These are phyloP conservation scores for Ophiostoma perfectum DNA, from an alignment of 2,329 filamentous ascomycete genomes.

Conservation along the genomic window DNA sequence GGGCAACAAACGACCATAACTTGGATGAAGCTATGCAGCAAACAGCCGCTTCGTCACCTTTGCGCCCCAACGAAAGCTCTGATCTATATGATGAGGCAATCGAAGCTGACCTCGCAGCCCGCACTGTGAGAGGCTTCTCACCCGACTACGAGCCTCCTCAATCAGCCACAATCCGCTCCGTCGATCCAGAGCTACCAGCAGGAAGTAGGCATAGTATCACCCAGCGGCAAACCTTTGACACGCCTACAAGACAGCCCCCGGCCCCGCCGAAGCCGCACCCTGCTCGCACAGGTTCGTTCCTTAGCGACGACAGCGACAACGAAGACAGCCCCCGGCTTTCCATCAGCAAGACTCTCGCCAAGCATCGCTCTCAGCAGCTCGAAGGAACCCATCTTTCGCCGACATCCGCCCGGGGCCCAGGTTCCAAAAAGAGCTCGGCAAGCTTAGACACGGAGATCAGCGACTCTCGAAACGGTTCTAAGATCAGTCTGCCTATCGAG, in stretches of 20 bases:
- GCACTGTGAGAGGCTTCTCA: constrained; percentile 58
- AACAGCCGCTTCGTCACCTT: not conserved
- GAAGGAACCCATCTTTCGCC: constrained; percentile 15
- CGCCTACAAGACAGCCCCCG: constrained; percentile 35
- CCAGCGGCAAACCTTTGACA: constrained; percentile 28
- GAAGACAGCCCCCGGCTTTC: constrained; percentile 36
- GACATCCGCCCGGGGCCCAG: not conserved
- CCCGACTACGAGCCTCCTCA: constrained; percentile 69
- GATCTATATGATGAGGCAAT: constrained; percentile 7
- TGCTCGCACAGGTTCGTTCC: constrained; percentile 44
- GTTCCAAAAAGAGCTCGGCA: constrained; percentile 18
- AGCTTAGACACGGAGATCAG: constrained; percentile 34
- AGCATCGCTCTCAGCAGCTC: constrained; percentile 15
- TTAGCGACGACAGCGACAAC: constrained; percentile 51
- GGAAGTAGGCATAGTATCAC: constrained; percentile 16
- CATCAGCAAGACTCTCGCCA: constrained; percentile 19
- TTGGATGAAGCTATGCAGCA: not conserved
- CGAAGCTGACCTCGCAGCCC: constrained; percentile 32
- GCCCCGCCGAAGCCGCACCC: constrained; percentile 30
- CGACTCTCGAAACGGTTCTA: constrained; percentile 30
- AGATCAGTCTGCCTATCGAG: constrained; percentile 42
- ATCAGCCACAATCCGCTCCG: constrained; percentile 64
- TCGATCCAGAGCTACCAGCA: constrained; percentile 41
- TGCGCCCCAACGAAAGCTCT: not conserved
- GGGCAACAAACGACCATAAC: constrained; percentile 5